A percentile compares a stretch with the other conserved stretches of the same genome.
Evolutionary conservation across 306 rosid genomes (phyloP).

Genomic region (Cicer chorassanicum): DNA sequence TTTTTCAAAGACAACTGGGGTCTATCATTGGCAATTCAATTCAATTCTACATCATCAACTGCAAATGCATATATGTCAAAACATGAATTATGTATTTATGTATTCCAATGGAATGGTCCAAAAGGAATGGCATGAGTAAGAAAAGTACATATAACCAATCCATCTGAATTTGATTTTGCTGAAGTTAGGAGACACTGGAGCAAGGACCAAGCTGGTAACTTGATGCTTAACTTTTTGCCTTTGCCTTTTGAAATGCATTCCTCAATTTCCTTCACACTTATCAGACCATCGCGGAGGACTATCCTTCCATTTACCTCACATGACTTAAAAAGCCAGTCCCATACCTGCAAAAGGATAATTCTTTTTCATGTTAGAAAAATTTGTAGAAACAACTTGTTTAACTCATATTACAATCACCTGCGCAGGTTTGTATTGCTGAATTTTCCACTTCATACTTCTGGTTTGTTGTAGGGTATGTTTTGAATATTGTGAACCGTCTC

Average conservation of each 20-base stretch:
- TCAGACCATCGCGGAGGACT: slow-evolving; percentile 61
- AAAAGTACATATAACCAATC: slow-evolving; percentile 73
- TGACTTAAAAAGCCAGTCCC: slow-evolving; percentile 87
- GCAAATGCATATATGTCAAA: slow-evolving; percentile 40
- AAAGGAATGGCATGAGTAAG: slow-evolving; percentile 21
- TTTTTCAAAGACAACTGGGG: not conserved
- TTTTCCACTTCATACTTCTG: slow-evolving; percentile 59
- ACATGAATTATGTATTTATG: slow-evolving; percentile 22
- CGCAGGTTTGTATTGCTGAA: slow-evolving; percentile 61
- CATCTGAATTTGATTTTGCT: slow-evolving; percentile 65
- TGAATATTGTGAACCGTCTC: slow-evolving; percentile 46
- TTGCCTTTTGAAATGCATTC: slow-evolving; percentile 69
- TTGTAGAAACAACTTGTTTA: not conserved
- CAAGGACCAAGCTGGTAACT: slow-evolving; percentile 84
- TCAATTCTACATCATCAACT: slow-evolving; percentile 77
- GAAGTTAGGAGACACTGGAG: slow-evolving; percentile 79
- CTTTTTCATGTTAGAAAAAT: not conserved
- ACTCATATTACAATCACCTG: slow-evolving; percentile 50
- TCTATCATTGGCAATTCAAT: slow-evolving; percentile 43
- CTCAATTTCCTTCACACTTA: slow-evolving; percentile 59
- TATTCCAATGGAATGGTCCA: not conserved
- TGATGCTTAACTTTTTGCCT: slow-evolving; percentile 61
- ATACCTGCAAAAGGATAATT: slow-evolving; percentile 53
- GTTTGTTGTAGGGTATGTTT: slow-evolving; percentile 57
- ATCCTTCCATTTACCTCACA: slow-evolving; percentile 71